Evolutionary conservation across 2,329 filamentous ascomycete species (phyloP), one percentile per base, ranked within the genome.

Genomic region (Bretziella fagacearum): DNA sequence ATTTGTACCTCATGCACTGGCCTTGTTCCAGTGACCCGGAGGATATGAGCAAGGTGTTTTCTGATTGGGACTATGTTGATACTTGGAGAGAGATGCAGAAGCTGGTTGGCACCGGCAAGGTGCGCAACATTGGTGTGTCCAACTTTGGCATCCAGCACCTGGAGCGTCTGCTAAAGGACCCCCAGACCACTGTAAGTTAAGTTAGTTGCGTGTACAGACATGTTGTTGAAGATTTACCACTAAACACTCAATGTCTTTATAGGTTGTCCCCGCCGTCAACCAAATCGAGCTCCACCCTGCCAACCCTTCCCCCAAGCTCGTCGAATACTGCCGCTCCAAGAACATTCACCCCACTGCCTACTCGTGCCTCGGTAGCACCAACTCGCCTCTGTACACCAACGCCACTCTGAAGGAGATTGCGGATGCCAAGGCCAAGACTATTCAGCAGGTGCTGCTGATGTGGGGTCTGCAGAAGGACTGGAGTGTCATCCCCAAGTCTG

Each of bases 111-210:
- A 76, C 73, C 37, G 78, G 79, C 60, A 83, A 84, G 63, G 81
- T 81, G 44, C 73, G 71, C 63, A 84, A 84, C 67, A 85, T 89
- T 59, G 84, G 84, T 56, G 81, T 91, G 49, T 85, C 81, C 62
- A 93, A 93, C 71, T 91, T 93, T 61, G 80, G 71, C 53, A 84
- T 87, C 60, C 74, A 68, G 62, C 83, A 91, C 63, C 67, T 91
- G 30, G 81, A 89, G 69, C 82, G 74, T 61, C 70, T 91, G 50
- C 68, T 91, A 52, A 75, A 71, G 55, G 72, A 81, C 55, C 70
- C 74, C 8, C 69, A 67, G 53, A 74, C 68, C 64, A 78, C 41
- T 11, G 45, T 49, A 46, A 20, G 47, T 36, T 17, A 30, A 32
- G 25, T 8, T 4, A 26, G 13, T 15, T 29, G 26, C 6, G 37